Base-by-base conservation (phyloP, 495 filamentous ascomycete genomes). In the Penicillium flavigenum region DNA sequence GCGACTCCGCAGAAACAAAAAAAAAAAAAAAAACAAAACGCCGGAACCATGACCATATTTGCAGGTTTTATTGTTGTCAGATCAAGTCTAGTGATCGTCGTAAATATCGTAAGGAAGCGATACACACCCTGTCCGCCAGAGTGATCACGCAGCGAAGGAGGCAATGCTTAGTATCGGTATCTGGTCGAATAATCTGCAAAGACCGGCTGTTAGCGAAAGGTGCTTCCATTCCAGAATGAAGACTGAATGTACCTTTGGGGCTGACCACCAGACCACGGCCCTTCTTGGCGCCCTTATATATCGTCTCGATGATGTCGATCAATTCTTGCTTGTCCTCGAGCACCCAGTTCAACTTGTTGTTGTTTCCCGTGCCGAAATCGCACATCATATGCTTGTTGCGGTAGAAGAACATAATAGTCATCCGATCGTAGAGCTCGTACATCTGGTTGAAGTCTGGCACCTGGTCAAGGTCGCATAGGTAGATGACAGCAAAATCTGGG, bases 361-460 rank as follows among this genome's bases (percentile, higher is more conserved):
- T 98, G 76, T 98, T 96, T 63, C 94, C 94, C 5, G 95, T 98
- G 12, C 94, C 93, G 61, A 96, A 94, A 85, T 97, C 94, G 70
- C 76, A 92, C 90, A 95, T 94, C 87, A 98, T 98, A 72, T 98
- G 92, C 73, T 97, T 98, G 71, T 98, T 98, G 47, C 94, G 83
- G 76, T 92, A 98, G 81, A 98, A 98, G 81, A 94, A 96, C 83
- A 88, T 88, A 57, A 88, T 82, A 6, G 85, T 86, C 76, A 85
- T 84, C 36, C 82, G 79, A 62, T 88, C 87, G 69, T 88, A 90
- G 0, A 90, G 77, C 67, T 90, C 88, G 59, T 77, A 94, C 95
- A 98, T 98, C 63, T 88, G 85, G 70, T 95, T 98, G 81, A 98
- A 98, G 70, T 98, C 94, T 19, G 92, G 91, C 3, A 96, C 92